Evolutionary conservation across 352 stramenopile species (phyloP).

Genomic region (Peronospora belbahrii): DNA sequence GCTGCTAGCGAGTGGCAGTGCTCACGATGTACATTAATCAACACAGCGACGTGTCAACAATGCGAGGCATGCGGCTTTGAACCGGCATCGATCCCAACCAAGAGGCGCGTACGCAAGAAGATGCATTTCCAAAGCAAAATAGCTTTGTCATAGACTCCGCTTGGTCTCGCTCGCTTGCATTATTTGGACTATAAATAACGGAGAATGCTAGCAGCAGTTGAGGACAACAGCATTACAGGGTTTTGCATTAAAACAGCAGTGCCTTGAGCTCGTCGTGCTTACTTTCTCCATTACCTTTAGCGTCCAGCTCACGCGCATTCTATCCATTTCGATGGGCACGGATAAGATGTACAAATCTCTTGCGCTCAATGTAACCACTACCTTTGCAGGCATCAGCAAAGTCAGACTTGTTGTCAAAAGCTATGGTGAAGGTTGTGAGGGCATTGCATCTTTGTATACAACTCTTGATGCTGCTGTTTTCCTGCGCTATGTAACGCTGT

Average conservation of each 20-base stretch:
- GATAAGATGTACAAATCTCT: conserved; percentile 90
- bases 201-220: neutral
- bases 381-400: conserved; percentile 95
- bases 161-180: conserved; percentile 7
- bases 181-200: neutral
- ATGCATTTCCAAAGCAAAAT: conserved; percentile 79
- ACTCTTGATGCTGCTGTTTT: no score
- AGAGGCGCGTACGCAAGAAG: conserved; percentile 61
- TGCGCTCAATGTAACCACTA: conserved; percentile 83
- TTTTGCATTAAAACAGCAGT: conserved; percentile 60
- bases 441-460: no score
- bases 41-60: conserved; percentile 38
- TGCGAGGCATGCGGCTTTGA: conserved; percentile 70
- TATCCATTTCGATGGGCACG: conserved; percentile 95
- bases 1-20: conserved; percentile 51
- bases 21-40: conserved; percentile 73
- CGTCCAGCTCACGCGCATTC: conserved; percentile 93
- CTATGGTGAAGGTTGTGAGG: no score
- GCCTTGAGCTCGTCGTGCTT: conserved; percentile 95
- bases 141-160: conserved; percentile 36
- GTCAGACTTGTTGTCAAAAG: conserved; percentile 95
- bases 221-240: neutral
- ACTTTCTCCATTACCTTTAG: conserved; percentile 90
- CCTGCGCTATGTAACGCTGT: no score
- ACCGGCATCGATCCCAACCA: conserved; percentile 21